Base-by-base conservation (phyloP, 108 stramenopile genomes). In the Nitzschia sp. region DNA sequence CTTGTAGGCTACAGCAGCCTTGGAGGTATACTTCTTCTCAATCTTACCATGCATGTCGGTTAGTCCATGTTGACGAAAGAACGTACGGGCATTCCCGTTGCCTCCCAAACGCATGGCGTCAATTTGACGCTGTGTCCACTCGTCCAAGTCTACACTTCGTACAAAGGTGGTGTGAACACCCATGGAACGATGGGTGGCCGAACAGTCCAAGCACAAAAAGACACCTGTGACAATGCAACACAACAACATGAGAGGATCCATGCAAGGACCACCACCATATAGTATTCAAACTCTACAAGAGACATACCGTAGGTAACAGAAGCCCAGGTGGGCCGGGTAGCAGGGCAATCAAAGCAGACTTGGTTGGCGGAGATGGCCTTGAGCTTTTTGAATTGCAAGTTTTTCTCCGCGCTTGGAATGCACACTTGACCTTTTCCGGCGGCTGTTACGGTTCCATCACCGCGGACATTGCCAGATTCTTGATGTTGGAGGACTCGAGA, bases 291-390 rank as follows among this genome's bases (percentile, higher is more conserved):
- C 29, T 3, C 29, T 34, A 1, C 29, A 34, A 34, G 29, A 34
- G 15, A 77, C 83, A 8, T 68, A 82, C 89, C 95, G 65, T 92
- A 93, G 29, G 93, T 96, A 8, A 90, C 93, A n/a, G 84, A 86
- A 1, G 96, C 96, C 96, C 96, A 96, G 0, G 93, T 93, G 0
- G 96, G 96, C 46, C 91, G 74, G 10, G 92, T 83, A 59, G 91
- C 91, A 56, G 96, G 96, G 76, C 96, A 96, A 76, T 96, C 96
- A 75, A 96, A 96, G 62, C 96, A 96, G 22, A 86, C 77, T 42
- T 85, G 75, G 63, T 96, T 96, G 48, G 79, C 75, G 29, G 73
- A 61, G 29, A 91, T 53, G 43, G 86, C 86, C 71, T 90, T 87
- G 51, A 95, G 72, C 72, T 95, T 95, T 44, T 86, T 86, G 73